Conservation (phyloP, 352 stramenopile species). For the Phytophthora uliginosa region DNA sequence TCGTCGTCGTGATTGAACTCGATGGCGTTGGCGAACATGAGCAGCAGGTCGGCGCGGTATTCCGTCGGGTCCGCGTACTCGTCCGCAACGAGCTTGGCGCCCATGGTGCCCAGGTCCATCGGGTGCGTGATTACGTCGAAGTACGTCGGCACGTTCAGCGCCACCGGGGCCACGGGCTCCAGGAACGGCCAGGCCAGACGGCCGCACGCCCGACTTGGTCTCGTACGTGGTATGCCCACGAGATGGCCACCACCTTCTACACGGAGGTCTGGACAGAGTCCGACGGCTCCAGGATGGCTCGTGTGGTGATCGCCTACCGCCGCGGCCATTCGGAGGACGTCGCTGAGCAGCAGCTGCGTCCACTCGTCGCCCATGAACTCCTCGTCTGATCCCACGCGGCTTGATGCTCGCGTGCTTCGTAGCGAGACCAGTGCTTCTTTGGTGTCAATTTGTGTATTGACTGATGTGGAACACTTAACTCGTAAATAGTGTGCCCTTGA, state of each 20-base stretch:
- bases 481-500: too few species aligned
- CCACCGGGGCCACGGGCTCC: slow-evolving; percentile 95
- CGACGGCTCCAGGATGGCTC: slow-evolving; percentile 83
- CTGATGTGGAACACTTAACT: too few species aligned
- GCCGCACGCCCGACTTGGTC: too few species aligned
- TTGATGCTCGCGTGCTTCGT: too few species aligned
- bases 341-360: too few species aligned
- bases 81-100: slow-evolving; percentile 70
- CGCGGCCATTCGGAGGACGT: too few species aligned
- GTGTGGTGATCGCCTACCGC: slow-evolving; percentile 84
- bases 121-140: slow-evolving; percentile 95
- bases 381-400: too few species aligned
- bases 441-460: too few species aligned
- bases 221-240: too few species aligned
- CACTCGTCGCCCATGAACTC: too few species aligned
- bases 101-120: slow-evolving; percentile 98
- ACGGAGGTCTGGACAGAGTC: slow-evolving; percentile 81
- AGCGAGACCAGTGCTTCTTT: too few species aligned
- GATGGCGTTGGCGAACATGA: slow-evolving; percentile 91
- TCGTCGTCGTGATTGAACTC: slow-evolving; percentile 89
- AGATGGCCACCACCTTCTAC: slow-evolving; percentile 88
- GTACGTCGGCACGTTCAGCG: slow-evolving; percentile 95
- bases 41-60: slow-evolving; percentile 77
- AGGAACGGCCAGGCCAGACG: slow-evolving; percentile 93
- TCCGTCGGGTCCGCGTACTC: slow-evolving; percentile 66